Evolutionary conservation across 768 basidiomycete species (phyloP), one percentile per base, ranked within the genome.

Genomic region (Lactarius deliciosus): DNA sequence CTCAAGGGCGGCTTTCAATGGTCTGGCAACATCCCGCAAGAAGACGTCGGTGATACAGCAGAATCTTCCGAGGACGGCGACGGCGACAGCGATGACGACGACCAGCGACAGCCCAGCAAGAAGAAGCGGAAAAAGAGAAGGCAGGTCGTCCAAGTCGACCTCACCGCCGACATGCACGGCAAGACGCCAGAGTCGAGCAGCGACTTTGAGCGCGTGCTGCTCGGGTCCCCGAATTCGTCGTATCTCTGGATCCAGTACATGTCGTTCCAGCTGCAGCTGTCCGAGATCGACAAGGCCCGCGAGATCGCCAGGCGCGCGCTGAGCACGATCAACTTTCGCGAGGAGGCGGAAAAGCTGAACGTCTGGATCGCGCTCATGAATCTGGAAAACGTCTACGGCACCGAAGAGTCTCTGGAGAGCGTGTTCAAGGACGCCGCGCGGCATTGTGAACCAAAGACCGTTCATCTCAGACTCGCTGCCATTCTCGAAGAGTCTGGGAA

Each of bases 191-290:
- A 94, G 74, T 97, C 97, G 1, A 92, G 90, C 68, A 86, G 90
- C 38, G 96, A 99, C 75, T 99, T 98, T 72, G 97, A 99, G 76
- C 86, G 97, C 15, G 79, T 92, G 41, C 83, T 99, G 56, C 82
- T 98, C 45, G 92, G 93, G 34, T 95, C 96, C 0, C 96, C 97
- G 1, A 94, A 97, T 75, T 98, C 96, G 8, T 98, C 97, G 0
- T 97, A 91, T 78, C 83, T 98, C 40, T 99, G 97, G 97, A 89
- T 99, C 65, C 96, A 98, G 76, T 99, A 95, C 76, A 98, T 99
- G 94, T 96, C 97, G 10, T 96, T 98, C 85, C 94, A 96, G 73
- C 81, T 98, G 13, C 94, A 94, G 71, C 84, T 99, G n/a, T 93
- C 96, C 36, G 96, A 99, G 77, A 81, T 97, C 63, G 96, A 95